A percentile compares a stretch with the other conserved stretches of the same genome.
These are phyloP conservation scores for Isatis lusitanica DNA, from an alignment of 441 rosid genomes.

Conservation along the genomic window DNA sequence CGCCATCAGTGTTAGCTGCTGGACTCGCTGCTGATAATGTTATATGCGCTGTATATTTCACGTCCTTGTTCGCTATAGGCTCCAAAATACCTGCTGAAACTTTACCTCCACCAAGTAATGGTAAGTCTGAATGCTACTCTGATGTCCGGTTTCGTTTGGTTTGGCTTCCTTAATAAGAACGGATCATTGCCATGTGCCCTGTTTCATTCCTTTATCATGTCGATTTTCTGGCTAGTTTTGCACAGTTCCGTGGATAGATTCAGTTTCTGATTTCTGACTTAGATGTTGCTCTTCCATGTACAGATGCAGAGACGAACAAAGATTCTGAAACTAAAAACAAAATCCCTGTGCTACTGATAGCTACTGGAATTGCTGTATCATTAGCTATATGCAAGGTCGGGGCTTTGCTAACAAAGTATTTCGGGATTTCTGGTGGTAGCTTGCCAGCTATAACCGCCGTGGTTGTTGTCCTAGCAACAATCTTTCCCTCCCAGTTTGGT, in stretches of 20 bases:
- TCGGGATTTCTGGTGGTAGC: conserved; percentile 70
- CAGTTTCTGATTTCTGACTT: neutral
- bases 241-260: neutral
- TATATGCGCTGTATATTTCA: conserved; percentile 78
- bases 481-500: conserved; percentile 63
- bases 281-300: conserved; percentile 13
- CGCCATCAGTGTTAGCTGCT: conserved; percentile 74
- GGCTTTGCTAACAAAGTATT: conserved; percentile 46
- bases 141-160: conserved; percentile 3
- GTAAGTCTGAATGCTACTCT: conserved; percentile 34
- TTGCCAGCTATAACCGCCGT: conserved; percentile 77
- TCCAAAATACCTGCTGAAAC: conserved; percentile 70
- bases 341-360: conserved; percentile 60
- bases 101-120: conserved; percentile 42
- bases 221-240: neutral
- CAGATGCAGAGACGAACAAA: conserved; percentile 46
- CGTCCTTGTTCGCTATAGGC: conserved; percentile 72
- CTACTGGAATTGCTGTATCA: conserved; percentile 75
- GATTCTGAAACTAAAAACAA: conserved; percentile 44
- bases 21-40: conserved; percentile 92
- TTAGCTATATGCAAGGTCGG: conserved; percentile 83
- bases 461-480: conserved; percentile 65
- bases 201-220: conserved; percentile 2
- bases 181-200: neutral
- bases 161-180: too few relatives aligned